A percentile compares a stretch with the other conserved stretches of the same genome.
phyloP scores from a whole-genome alignment of 805 yeast genomes.

The Wickerhamomyces strasburgensis region DNA sequence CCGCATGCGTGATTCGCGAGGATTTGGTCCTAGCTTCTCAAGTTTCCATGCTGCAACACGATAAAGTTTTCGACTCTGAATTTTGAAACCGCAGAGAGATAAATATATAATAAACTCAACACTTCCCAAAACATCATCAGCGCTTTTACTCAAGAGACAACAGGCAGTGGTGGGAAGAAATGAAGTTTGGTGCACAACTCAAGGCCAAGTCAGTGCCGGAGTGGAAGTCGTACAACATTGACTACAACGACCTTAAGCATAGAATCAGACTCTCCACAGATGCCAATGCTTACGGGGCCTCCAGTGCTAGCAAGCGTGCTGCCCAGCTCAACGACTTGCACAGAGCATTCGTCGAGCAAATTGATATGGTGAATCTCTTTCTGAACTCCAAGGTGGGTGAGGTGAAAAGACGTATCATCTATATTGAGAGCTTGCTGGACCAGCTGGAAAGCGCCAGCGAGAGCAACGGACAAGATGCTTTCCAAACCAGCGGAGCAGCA shows the following conservation, averaged over 20 bases:
- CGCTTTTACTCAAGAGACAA: too few species aligned
- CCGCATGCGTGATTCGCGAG: too few species aligned
- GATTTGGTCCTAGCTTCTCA: too few species aligned
- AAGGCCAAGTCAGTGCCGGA: constrained; percentile 75
- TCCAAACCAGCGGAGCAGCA: too few species aligned
- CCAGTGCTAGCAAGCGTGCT: not conserved
- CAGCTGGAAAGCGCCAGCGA: constrained; percentile 2
- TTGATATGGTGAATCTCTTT: constrained; percentile 55
- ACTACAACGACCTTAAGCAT: constrained; percentile 71
- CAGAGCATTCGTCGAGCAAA: constrained; percentile 49
- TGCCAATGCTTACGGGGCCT: constrained; percentile 2
- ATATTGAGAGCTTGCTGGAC: constrained; percentile 34
- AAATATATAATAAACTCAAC: too few species aligned
- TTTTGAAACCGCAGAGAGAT: too few species aligned
- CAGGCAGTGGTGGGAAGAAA: too few species aligned
- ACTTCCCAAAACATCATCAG: too few species aligned
- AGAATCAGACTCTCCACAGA: constrained; percentile 52
- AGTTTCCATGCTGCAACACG: too few species aligned
- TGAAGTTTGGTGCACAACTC: constrained; percentile 86
- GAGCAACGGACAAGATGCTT: too few species aligned
- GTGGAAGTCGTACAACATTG: constrained; percentile 81
- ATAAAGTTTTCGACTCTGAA: too few species aligned
- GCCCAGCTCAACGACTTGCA: constrained; percentile 29
- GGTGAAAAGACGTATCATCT: constrained; percentile 45
- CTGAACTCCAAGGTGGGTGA: constrained; percentile 67